Percentiles rank a stretch among this genome's conserved stretches.
These are phyloP conservation scores for Naganishia kalamii DNA, from an alignment of 768 basidiomycete species.

Conservation along the genomic window DNA sequence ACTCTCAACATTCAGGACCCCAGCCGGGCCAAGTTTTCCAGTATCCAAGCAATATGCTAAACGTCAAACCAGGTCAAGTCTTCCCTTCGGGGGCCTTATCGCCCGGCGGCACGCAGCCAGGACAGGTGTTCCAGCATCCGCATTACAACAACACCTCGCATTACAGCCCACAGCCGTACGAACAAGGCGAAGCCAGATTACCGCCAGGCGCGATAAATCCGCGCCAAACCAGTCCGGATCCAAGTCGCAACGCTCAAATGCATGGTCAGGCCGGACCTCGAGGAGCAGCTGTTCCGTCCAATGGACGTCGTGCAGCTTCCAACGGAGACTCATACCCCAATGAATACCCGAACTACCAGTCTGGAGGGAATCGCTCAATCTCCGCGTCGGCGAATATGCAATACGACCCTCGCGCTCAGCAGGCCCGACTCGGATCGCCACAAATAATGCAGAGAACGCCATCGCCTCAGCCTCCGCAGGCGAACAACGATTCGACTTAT, in stretches of 20 bases:
- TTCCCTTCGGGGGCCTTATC: slow-evolving; percentile 25
- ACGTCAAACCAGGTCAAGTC: slow-evolving; percentile 37
- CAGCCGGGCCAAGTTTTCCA: slow-evolving; percentile 45
- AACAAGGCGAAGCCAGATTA: slow-evolving; percentile 6
- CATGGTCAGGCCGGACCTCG: not conserved
- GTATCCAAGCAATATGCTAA: slow-evolving; percentile 30
- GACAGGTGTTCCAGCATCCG: slow-evolving; percentile 14
- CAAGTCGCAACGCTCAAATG: not conserved
- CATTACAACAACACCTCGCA: not conserved
- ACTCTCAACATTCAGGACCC: slow-evolving; percentile 29
- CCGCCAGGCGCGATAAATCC: slow-evolving; percentile 29
- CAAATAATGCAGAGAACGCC: not conserved
- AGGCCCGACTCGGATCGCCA: not conserved
- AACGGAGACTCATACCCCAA: slow-evolving; percentile 6
- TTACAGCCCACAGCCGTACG: not conserved
- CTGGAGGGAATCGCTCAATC: not conserved
- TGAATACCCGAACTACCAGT: not conserved
- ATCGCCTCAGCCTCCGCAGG: not conserved
- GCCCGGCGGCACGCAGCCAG: not conserved
- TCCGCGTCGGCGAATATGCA: not conserved
- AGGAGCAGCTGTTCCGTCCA: not conserved
- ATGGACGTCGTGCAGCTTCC: not conserved
- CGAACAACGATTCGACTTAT: slow-evolving; percentile 1
- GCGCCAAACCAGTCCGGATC: slow-evolving; percentile 14
- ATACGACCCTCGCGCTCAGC: not conserved